phyloP scores from a whole-genome alignment of 331 rosid genomes.

The Rosa hybrid region DNA sequence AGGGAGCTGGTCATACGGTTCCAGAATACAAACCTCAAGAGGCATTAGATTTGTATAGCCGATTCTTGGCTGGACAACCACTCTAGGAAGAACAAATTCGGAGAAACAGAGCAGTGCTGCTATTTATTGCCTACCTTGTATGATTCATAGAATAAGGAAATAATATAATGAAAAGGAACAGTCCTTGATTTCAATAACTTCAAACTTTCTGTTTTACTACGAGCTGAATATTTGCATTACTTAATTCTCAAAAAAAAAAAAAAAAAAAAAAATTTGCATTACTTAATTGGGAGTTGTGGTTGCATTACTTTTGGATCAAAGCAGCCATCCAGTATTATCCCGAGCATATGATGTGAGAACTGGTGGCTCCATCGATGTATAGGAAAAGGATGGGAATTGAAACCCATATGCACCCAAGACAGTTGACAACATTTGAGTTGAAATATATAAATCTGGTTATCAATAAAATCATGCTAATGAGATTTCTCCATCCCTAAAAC shows the following conservation, averaged over 20 bases:
- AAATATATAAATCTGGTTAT: background rate
- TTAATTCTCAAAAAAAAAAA: no score
- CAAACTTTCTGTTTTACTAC: background rate
- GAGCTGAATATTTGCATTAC: background rate
- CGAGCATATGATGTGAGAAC: background rate
- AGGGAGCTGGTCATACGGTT: conserved; percentile 89
- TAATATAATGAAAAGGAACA: background rate
- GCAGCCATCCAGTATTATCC: background rate
- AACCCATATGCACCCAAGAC: background rate
- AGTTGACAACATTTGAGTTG: background rate
- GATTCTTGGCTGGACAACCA: conserved; percentile 47
- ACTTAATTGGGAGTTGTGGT: background rate
- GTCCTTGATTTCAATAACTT: background rate
- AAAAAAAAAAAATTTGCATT: no score
- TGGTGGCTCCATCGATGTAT: background rate
- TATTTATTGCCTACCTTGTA: background rate
- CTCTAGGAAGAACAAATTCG: conserved; percentile 12
- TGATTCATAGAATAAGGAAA: background rate
- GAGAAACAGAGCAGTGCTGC: background rate
- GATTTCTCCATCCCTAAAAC: background rate
- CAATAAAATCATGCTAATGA: conserved; percentile 3
- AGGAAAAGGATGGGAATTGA: background rate
- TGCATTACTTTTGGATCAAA: background rate
- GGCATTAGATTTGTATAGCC: conserved; percentile 54
- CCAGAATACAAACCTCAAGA: conserved; percentile 80